Conservation (phyloP, 495 filamentous ascomycete species). For the Polyplosphaeria fusca region DNA sequence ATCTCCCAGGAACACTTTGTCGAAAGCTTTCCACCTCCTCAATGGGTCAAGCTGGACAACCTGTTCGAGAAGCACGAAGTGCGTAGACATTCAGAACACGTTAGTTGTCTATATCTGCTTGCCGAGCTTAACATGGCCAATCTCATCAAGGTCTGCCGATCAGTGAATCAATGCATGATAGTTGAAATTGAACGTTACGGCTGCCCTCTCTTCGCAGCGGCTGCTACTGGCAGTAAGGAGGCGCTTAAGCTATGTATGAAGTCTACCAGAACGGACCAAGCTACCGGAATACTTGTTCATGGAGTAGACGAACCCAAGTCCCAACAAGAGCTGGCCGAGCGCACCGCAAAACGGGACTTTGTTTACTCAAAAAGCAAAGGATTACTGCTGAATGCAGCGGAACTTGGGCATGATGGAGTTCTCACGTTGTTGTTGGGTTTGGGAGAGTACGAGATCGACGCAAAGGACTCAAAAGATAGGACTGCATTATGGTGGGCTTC, state of each 20-base stretch:
- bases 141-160: constrained; percentile 13
- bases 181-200: constrained; percentile 12
- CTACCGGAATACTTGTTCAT: neutral
- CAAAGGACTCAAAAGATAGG: constrained; percentile 8
- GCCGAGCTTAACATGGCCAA: constrained; percentile 14
- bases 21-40: neutral
- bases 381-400: neutral
- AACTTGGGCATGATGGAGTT: constrained; percentile 31
- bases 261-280: neutral
- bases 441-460: constrained; percentile 13
- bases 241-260: constrained; percentile 2
- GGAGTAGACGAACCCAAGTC: constrained; percentile 27
- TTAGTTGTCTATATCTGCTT: constrained; percentile 18
- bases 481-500: constrained; percentile 35
- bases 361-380: neutral
- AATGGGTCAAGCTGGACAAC: constrained; percentile 19
- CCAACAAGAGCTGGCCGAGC: neutral
- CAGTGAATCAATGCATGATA: neutral
- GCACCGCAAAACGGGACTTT: neutral
- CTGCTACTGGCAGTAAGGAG: constrained; percentile 7
- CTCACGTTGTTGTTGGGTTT: constrained; percentile 19
- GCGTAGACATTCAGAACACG: constrained; percentile 4
- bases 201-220: constrained; percentile 10
- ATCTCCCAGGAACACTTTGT: constrained; percentile 15
- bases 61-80: constrained; percentile 15